These are phyloP conservation scores for Scalesia atractyloides DNA, from an alignment of 129 eudicot genomes.

Conservation along the genomic window DNA sequence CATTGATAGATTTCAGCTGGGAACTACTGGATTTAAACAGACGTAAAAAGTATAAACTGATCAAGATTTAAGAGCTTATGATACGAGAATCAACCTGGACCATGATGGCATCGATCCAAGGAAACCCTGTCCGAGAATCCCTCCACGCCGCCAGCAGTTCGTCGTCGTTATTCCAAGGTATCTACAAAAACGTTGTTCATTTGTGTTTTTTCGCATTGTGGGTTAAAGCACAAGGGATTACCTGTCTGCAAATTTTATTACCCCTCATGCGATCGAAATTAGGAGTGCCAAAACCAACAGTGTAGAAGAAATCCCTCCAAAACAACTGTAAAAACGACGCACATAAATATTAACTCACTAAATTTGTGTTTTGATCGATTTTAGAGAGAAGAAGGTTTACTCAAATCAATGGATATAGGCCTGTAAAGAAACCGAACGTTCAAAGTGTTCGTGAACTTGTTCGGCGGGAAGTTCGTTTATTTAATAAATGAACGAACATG, in stretches of 20 bases:
- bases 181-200: constrained; percentile 29
- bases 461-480: too few species aligned
- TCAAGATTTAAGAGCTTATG: not conserved
- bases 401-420: too few species aligned
- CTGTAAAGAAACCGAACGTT: too few species aligned
- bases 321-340: constrained; percentile 52
- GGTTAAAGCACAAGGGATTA: constrained; percentile 18
- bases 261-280: constrained; percentile 82
- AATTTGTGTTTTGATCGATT: not conserved
- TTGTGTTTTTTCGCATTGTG: not conserved
- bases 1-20: not conserved
- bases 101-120: constrained; percentile 97
- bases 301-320: constrained; percentile 90
- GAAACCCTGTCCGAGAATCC: constrained; percentile 85
- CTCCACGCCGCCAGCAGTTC: constrained; percentile 80
- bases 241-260: constrained; percentile 89
- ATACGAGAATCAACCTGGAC: constrained; percentile 59
- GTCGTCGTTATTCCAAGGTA: constrained; percentile 82
- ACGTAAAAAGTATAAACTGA: not conserved
- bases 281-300: constrained; percentile 82
- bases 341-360: constrained; percentile 23
- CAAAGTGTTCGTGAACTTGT: too few species aligned
- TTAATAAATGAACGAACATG: too few species aligned
- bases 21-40: constrained; percentile 13
- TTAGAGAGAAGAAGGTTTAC: too few species aligned